Conservation (phyloP, 1,139 yeast genomes). For the Yamadazyma trypodendri region DNA sequence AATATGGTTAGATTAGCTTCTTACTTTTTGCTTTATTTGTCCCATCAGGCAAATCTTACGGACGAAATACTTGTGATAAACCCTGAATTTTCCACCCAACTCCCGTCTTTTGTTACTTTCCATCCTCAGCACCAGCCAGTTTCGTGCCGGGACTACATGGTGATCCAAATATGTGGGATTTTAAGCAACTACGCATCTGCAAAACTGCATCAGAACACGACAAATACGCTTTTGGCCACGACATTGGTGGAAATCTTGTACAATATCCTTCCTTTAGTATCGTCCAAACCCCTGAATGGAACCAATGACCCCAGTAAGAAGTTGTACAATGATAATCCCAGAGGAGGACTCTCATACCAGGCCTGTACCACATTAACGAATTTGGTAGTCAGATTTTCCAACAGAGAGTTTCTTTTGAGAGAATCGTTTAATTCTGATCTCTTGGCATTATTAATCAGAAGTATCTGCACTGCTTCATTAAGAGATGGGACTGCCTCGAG, state of each 20-base stretch:
- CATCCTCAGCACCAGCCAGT: conserved; percentile 21
- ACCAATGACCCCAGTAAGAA: conserved; percentile 27
- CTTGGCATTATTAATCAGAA: conserved; percentile 55
- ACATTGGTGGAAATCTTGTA: conserved; percentile 57
- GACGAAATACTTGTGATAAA: conserved; percentile 38
- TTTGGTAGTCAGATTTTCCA: conserved; percentile 47
- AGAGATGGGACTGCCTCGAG: conserved; percentile 52
- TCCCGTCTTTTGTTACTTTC: conserved; percentile 44
- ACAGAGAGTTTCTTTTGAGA: conserved; percentile 40
- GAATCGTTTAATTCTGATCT: conserved; percentile 53
- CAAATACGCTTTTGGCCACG: conserved; percentile 30
- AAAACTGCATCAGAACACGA: conserved; percentile 6
- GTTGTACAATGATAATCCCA: conserved; percentile 31
- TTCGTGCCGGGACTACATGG: conserved; percentile 62
- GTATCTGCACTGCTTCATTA: conserved; percentile 51
- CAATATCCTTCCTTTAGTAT: conserved; percentile 51
- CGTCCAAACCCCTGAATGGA: conserved; percentile 15
- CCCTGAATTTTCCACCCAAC: conserved; percentile 35
- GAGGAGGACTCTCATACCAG: conserved; percentile 57
- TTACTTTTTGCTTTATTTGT: conserved; percentile 59
- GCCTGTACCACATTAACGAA: conserved; percentile 59
- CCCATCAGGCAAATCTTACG: conserved; percentile 47
- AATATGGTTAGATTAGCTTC: conserved; percentile 59
- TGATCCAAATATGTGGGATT: conserved; percentile 47
- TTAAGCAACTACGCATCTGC: conserved; percentile 14